Conservation (phyloP, 768 basidiomycete genomes). For the Kwoniella botswanensis region DNA sequence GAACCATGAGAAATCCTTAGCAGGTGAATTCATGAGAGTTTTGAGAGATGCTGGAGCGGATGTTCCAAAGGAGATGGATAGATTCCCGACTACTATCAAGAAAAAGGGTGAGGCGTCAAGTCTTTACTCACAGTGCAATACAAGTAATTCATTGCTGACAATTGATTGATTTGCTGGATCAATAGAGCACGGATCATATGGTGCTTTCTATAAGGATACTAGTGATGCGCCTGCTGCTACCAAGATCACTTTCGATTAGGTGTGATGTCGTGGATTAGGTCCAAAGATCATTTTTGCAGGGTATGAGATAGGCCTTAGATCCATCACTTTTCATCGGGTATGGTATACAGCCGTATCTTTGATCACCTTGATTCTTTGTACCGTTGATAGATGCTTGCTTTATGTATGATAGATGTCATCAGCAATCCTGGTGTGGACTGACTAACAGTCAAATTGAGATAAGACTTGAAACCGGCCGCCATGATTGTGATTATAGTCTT, state of each 20-base stretch:
- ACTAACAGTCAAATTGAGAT: background rate
- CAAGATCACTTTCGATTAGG: constrained; percentile 62
- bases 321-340: background rate
- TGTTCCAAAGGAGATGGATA: constrained; percentile 71
- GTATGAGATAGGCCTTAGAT: background rate
- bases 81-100: constrained; percentile 96
- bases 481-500: background rate
- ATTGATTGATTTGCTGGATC: background rate
- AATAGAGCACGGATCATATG: constrained; percentile 78
- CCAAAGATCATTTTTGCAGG: no score
- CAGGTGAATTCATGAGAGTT: constrained; percentile 91
- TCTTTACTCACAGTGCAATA: no score
- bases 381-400: background rate
- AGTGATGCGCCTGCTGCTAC: constrained; percentile 59
- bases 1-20: constrained; percentile 78
- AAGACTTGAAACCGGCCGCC: background rate
- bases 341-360: no score
- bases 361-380: no score
- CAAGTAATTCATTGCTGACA: background rate
- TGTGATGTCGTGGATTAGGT: background rate
- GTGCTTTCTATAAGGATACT: constrained; percentile 62
- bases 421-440: background rate
- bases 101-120: constrained; percentile 66
- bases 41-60: constrained; percentile 80
- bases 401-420: background rate